Conservation (phyloP, 2,329 filamentous ascomycete genomes). For the Calonectria fujianensis region DNA sequence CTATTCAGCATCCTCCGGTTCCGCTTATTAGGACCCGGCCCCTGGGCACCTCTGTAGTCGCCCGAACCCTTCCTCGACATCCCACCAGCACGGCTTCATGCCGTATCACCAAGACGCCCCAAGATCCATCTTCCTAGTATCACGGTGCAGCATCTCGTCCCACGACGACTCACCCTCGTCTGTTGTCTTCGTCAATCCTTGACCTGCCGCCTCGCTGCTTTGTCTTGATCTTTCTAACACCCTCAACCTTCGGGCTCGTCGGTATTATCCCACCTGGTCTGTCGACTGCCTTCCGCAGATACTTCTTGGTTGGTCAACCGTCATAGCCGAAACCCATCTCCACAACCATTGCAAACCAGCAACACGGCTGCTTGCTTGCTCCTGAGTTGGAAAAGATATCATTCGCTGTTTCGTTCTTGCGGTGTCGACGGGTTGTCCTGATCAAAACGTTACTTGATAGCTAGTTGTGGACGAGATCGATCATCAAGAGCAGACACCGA, state of each 20-base stretch:
- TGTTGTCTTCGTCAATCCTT: slow-evolving; percentile 48
- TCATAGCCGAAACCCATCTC: slow-evolving; percentile 40
- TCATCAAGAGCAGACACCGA: slow-evolving; percentile 30
- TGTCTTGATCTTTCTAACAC: slow-evolving; percentile 38
- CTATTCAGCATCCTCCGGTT: slow-evolving; percentile 50
- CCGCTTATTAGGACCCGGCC: slow-evolving; percentile 58
- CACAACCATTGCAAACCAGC: slow-evolving; percentile 41
- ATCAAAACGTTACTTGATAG: slow-evolving; percentile 17
- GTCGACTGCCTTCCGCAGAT: slow-evolving; percentile 50
- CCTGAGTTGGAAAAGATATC: slow-evolving; percentile 34
- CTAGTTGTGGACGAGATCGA: slow-evolving; percentile 24
- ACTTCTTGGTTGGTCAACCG: slow-evolving; percentile 48
- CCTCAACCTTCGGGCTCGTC: slow-evolving; percentile 38
- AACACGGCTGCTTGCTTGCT: slow-evolving; percentile 33
- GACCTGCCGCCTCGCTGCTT: slow-evolving; percentile 41
- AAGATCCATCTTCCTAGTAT: slow-evolving; percentile 69
- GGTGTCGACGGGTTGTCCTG: slow-evolving; percentile 12
- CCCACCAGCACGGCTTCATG: slow-evolving; percentile 69
- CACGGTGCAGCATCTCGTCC: slow-evolving; percentile 72
- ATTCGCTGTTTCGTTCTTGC: slow-evolving; percentile 29
- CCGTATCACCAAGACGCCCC: slow-evolving; percentile 68
- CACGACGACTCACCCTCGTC: slow-evolving; percentile 63
- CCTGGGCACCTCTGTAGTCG: slow-evolving; percentile 65
- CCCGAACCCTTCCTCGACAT: slow-evolving; percentile 66
- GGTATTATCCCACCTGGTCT: slow-evolving; percentile 43